A percentile compares a stretch with the other conserved stretches of the same genome.
These are phyloP conservation scores for Cerrena zonata DNA, from an alignment of 1,284 basidiomycete genomes.

Conservation along the genomic window DNA sequence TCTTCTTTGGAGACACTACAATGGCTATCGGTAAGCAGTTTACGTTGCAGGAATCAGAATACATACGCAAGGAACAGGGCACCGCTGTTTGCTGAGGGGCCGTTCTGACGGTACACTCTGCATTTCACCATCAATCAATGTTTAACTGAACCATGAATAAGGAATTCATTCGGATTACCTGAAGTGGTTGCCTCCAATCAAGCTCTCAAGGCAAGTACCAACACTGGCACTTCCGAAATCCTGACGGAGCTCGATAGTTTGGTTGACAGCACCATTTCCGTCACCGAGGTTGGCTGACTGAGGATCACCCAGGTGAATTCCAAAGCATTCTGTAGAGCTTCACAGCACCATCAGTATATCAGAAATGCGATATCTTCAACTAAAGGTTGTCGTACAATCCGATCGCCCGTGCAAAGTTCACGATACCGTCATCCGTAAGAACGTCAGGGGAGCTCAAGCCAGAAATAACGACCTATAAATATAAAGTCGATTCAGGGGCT, in stretches of 20 bases:
- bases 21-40: too few species aligned
- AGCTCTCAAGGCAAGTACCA: constrained; percentile 60
- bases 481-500: too few species aligned
- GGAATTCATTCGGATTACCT: constrained; percentile 38
- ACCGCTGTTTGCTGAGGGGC: constrained; percentile 48
- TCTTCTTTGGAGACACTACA: constrained; percentile 58
- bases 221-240: constrained; percentile 54
- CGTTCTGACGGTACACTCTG: constrained; percentile 73
- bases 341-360: not conserved
- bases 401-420: constrained; percentile 54
- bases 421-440: constrained; percentile 58
- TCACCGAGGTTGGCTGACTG: constrained; percentile 71
- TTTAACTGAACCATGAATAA: not conserved
- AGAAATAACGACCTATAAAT: constrained; percentile 53
- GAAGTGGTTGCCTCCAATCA: constrained; percentile 65
- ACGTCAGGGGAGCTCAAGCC: constrained; percentile 62
- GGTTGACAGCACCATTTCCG: constrained; percentile 54
- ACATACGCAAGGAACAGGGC: constrained; percentile 68
- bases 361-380: not conserved
- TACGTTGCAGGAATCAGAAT: too few species aligned
- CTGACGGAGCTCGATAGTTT: constrained; percentile 62
- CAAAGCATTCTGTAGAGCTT: constrained; percentile 70
- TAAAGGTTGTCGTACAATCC: constrained; percentile 54
- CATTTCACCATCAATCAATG: not conserved
- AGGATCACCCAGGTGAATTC: constrained; percentile 55